Evolutionary conservation across 1,139 yeast species (phyloP), one percentile per base, ranked within the genome.

Genomic region (Debaryomycetaceae sp.): DNA sequence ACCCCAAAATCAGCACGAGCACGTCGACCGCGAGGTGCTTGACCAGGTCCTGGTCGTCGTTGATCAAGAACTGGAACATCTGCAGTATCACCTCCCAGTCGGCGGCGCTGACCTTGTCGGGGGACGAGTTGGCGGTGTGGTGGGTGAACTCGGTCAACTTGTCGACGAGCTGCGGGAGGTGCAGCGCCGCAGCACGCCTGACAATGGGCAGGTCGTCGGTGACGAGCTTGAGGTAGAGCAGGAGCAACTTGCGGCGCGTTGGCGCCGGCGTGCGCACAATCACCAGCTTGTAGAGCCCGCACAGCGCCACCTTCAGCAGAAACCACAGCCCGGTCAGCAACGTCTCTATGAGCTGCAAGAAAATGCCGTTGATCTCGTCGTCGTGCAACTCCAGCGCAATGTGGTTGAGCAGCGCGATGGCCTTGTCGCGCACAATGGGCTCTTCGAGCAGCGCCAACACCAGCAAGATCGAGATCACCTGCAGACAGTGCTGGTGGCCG

Each of bases 121-220:
- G 10, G 11, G 31, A 18, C 4, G n/a, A 19, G 27, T 29, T 22
- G 16, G 17, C 40, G 25, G 43, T 36, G 5, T 38, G 43, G 25
- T 53, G 55, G 16, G 64, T 54, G 33, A 51, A 55, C 26, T 51
- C 53, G 27, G 86, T 68, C 44, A 74, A 59, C 34, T 75, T 61
- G 42, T 77, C 75, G 43, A 89, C 75, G 36, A 89, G 63, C 27
- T 59, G 64, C 2, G 97, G 95, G 44, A 91, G 71, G 53, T 83
- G 77, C 26, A 78, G 75, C 7, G 96, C 97, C 12, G 96, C 95
- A 12, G 95, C 83, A 52, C 97, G 78, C 58, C 96, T 78, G 22
- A 91, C 98, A 96, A 93, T 89, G 37, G 99, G 99, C 16, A 95
- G 86, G 40, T 93, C 98, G 57, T 93, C 98, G 41, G 75, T 74